Base-by-base conservation (phyloP, 805 yeast species). In the Metschnikowia hibisci region DNA sequence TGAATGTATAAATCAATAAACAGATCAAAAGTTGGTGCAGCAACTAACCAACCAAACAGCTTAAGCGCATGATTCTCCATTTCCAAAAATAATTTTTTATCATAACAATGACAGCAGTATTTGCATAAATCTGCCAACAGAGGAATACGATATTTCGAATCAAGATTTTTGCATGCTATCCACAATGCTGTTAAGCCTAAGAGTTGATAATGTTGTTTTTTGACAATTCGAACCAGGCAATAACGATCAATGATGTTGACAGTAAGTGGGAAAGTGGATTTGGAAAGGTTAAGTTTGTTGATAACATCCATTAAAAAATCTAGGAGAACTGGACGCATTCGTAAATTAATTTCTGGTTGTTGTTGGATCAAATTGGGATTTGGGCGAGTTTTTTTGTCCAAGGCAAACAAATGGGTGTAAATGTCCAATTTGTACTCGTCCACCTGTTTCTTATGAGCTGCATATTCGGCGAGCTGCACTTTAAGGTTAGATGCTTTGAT, bases 31-130 rank as follows among this genome's bases (percentile, higher is more conserved):
- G 86, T 80, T 18, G 87, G 79, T 27, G 74, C 66, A 39, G 78
- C 73, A 29, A 83, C 65, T 49, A 76, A 71, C 91, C 91, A 85
- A 43, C 78, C 69, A 47, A 85, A 66, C 4, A 80, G 70, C 54
- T 76, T 78, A 44, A 84, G 66, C 33, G 85, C 72, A 53, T 81
- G 82, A 45, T 80, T 71, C 58, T 85, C 95, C 80, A 83, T 80
- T 55, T 80, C 81, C 45, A 80, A 64, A 56, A 84, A 79, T 47
- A 77, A 66, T 49, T 73, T 69, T 50, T 72, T 75, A 41, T 77
- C 71, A 60, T 78, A 80, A 56, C 77, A 76, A 50, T 76, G 71
- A 60, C 81, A 78, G 60, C 84, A 79, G 60, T 78, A 68, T 44
- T 74, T 75, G 53, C 76, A 67, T 39, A 81, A 63, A 49, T 74